These are phyloP conservation scores for Cladosporium halotolerans DNA, from an alignment of 2,329 filamentous ascomycete species.

Conservation along the genomic window DNA sequence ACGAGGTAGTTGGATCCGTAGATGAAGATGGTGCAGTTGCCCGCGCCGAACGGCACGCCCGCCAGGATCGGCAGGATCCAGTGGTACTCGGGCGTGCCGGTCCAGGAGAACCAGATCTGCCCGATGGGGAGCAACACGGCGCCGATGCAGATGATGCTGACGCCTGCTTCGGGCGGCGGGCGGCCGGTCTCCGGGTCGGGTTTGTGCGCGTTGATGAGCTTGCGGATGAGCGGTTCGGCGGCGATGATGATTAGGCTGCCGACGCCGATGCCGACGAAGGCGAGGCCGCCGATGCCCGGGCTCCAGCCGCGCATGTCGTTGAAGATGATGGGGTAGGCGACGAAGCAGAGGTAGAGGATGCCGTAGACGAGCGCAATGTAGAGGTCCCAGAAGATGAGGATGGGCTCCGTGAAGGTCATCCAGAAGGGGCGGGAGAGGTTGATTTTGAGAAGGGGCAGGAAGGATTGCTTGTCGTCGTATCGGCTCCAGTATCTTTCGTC, in stretches of 20 bases:
- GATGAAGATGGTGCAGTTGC: conserved; percentile 74
- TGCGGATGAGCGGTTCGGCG: conserved; percentile 62
- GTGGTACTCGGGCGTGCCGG: conserved; percentile 72
- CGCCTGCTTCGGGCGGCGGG: conserved; percentile 70
- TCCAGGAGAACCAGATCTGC: conserved; percentile 85
- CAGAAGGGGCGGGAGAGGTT: conserved; percentile 74
- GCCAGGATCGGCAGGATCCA: conserved; percentile 76
- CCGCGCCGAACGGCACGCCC: conserved; percentile 71
- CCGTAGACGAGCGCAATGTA: conserved; percentile 74
- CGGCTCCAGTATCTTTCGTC: conserved; percentile 71
- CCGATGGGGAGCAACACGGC: conserved; percentile 68
- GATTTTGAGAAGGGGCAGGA: conserved; percentile 62
- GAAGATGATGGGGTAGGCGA: conserved; percentile 84
- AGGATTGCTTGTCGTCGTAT: conserved; percentile 65
- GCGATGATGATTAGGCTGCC: conserved; percentile 49
- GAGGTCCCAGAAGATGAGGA: conserved; percentile 65
- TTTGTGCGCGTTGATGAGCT: conserved; percentile 69
- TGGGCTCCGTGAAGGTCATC: conserved; percentile 74
- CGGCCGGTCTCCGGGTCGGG: conserved; percentile 69
- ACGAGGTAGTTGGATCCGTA: conserved; percentile 77
- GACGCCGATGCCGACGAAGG: conserved; percentile 67
- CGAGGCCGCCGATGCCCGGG: conserved; percentile 64
- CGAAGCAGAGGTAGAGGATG: conserved; percentile 84
- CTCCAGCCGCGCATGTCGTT: conserved; percentile 68
- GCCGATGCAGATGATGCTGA: conserved; percentile 72